Conservation (phyloP, 345 rosid genomes). For the Murraya koenigii region DNA sequence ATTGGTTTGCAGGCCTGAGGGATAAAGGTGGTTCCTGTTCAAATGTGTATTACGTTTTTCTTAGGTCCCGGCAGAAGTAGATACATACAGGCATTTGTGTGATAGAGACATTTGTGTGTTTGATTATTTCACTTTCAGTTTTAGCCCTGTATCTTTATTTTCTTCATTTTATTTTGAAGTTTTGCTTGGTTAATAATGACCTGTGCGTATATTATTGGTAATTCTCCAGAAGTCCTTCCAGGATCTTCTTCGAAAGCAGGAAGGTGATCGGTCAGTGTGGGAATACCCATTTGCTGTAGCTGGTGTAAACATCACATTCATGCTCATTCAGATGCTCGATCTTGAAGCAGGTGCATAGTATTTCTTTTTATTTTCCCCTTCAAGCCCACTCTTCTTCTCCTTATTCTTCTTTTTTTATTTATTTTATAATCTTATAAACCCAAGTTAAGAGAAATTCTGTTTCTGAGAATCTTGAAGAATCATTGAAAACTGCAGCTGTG, state of each 20-base stretch:
- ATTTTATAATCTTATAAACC: background rate
- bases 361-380: background rate
- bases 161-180: background rate
- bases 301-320: conserved; percentile 94
- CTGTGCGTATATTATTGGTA: background rate
- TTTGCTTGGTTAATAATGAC: background rate
- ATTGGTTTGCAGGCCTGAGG: background rate
- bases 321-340: conserved; percentile 99
- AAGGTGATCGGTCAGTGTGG: conserved; percentile 95
- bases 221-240: conserved; percentile 76
- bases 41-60: background rate
- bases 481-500: background rate
- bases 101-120: background rate
- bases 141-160: background rate
- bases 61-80: background rate
- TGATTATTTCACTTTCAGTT: background rate
- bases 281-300: conserved; percentile 99
- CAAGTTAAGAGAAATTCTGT: background rate
- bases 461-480: background rate
- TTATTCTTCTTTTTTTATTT: background rate
- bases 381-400: background rate
- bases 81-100: background rate
- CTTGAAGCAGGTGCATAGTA: conserved; percentile 82
- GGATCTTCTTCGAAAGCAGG: conserved; percentile 85
- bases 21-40: background rate